Evolutionary conservation across 1,284 basidiomycete genomes (phyloP).

Genomic region (Apiotrichum mycotoxinovorans): DNA sequence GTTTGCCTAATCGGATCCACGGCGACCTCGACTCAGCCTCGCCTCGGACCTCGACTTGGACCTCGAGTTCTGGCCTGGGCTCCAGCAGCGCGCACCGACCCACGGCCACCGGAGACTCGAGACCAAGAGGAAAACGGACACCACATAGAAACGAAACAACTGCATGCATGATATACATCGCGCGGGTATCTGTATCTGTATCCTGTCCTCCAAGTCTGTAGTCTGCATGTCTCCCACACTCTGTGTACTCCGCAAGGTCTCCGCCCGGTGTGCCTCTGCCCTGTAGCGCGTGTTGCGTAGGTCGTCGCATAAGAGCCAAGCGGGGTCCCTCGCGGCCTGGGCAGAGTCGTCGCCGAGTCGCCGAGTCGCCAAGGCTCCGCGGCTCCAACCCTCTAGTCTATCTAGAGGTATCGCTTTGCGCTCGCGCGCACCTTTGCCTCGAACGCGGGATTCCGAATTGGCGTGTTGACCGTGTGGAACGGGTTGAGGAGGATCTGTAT

Average conservation of each 20-base stretch:
- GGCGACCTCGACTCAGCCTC: not conserved
- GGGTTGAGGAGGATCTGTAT: constrained; percentile 87
- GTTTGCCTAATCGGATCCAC: constrained; percentile 35
- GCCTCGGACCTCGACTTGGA: not conserved
- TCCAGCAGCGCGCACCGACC: no score
- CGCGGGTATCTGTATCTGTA: not conserved
- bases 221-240: not conserved
- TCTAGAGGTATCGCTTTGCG: constrained; percentile 75
- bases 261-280: no score
- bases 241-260: no score
- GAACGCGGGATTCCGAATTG: constrained; percentile 73
- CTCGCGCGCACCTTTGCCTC: constrained; percentile 76
- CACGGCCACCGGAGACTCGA: no score
- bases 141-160: constrained; percentile 17
- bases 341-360: not conserved
- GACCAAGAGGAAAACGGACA: constrained; percentile 7
- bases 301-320: no score
- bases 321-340: no score
- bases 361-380: not conserved
- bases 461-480: constrained; percentile 82
- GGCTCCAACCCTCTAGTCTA: not conserved
- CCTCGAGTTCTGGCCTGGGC: no score
- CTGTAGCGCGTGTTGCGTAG: no score
- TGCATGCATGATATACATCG: constrained; percentile 25
- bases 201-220: not conserved